Base-by-base conservation (phyloP, 208 protist genomes). In the Lotmaria passim region DNA sequence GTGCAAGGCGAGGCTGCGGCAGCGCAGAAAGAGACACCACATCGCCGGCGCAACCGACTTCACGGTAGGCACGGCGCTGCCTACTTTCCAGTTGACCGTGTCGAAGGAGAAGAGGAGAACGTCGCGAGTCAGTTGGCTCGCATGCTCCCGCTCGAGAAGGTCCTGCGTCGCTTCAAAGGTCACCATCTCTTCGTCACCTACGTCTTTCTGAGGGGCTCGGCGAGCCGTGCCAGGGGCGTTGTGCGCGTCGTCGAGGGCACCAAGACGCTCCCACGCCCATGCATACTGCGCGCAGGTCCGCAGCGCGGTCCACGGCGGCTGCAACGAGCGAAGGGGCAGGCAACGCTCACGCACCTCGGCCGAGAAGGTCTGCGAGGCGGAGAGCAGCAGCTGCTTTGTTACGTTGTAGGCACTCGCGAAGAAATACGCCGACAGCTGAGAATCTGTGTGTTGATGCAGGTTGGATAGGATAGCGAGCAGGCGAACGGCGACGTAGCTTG, bases 21-120 rank as follows among this genome's bases (percentile, higher is more conserved):
- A 76, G 15, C 70, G 70, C 43, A 66, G 41, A 14, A 76, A 70
- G 46, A 76, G 34, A 46, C 44, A 65, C 61, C 61, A 76, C 0
- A 70, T 41, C 31, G 56, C 33, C 11, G 70, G 70, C 1, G 70
- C 53, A 17, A 76, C 46, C 4, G 41, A 50, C 56, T 34, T 59
- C 11, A 76, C 62, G 19, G 53, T 36, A 1, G 70, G 46, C 11
- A 76, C 70, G 41, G 52, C 70, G 56, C 15, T 76, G 24, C 62
- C 56, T 11, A 26, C 39, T 24, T 43, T 39, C 70, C 70, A 76
- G 50, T 76, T 53, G n/a, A 65, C 50, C 23, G 62, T 11, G 38
- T 65, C 47, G 7, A 58, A 69, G 26, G 70, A 44, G 41, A 52
- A 55, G 44, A 76, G 70, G 15, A 76, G 56, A 19, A 70, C 70